A percentile compares a stretch with the other conserved stretches of the same genome.
These are phyloP conservation scores for Malus hybrid DNA, from an alignment of 331 rosid genomes.

Conservation along the genomic window DNA sequence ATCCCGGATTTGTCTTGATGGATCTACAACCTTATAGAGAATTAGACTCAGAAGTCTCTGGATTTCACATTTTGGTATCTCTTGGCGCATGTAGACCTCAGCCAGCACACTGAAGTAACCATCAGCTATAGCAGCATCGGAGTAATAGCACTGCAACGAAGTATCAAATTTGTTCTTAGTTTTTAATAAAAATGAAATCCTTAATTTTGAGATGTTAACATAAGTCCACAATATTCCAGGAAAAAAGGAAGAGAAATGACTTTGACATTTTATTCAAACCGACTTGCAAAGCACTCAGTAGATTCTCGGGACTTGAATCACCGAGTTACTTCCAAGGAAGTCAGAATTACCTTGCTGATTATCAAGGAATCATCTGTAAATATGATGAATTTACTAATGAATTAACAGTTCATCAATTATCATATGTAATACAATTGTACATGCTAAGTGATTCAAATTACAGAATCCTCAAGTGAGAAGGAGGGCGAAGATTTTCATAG, in stretches of 20 bases:
- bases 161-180: neutral
- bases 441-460: neutral
- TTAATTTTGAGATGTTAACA: neutral
- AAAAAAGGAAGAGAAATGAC: neutral
- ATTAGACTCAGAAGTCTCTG: conserved; percentile 92
- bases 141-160: conserved; percentile 77
- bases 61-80: conserved; percentile 96
- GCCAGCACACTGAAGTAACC: conserved; percentile 99
- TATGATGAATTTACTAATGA: neutral
- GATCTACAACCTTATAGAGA: conserved; percentile 99
- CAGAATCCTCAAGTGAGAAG: neutral
- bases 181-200: neutral
- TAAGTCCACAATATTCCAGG: neutral
- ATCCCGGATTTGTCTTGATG: conserved; percentile 95
- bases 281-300: neutral
- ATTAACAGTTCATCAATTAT: neutral
- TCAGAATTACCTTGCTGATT: neutral
- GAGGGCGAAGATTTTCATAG: neutral
- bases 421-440: neutral
- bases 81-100: conserved; percentile 98
- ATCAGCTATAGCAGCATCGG: conserved; percentile 92
- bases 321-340: neutral
- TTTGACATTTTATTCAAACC: neutral
- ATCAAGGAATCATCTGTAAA: neutral
- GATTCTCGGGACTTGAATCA: neutral